phyloP scores from a whole-genome alignment of 192 early-diverging fungal genomes.

The Umbelopsis sp. region DNA sequence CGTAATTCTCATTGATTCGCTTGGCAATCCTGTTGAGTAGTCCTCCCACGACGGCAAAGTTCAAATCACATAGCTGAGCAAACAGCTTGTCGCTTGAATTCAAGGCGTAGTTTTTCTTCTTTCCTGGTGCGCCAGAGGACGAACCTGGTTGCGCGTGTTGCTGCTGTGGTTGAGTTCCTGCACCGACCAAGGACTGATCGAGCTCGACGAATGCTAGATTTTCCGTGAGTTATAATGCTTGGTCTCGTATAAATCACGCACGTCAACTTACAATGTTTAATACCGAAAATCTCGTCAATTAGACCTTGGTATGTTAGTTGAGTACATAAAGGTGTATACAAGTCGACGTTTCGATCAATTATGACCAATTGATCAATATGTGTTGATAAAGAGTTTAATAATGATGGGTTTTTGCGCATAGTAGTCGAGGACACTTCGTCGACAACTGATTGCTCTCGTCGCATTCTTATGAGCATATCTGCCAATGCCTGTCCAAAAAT shows the following conservation, averaged over 20 bases:
- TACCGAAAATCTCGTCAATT: constrained; percentile 92
- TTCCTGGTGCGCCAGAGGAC: constrained; percentile 41
- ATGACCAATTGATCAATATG: constrained; percentile 84
- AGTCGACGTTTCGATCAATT: constrained; percentile 88
- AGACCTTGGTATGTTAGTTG: constrained; percentile 97
- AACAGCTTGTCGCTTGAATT: constrained; percentile 84
- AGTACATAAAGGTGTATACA: constrained; percentile 91
- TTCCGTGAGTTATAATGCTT: neutral
- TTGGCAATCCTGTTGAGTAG: constrained; percentile 82
- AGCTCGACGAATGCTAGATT: constrained; percentile 72
- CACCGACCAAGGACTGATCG: constrained; percentile 63
- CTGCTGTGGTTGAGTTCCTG: constrained; percentile 32
- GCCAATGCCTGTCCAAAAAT: constrained; percentile 42
- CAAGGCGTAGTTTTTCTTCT: constrained; percentile 77
- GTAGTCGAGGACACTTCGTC: constrained; percentile 51
- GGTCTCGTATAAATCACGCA: constrained; percentile 4
- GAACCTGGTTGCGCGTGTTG: constrained; percentile 22
- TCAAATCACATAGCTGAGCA: constrained; percentile 80
- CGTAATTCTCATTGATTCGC: constrained; percentile 86
- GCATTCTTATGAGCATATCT: constrained; percentile 83
- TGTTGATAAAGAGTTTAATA: constrained; percentile 57
- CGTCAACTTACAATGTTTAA: constrained; percentile 62
- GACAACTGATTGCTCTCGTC: constrained; percentile 70
- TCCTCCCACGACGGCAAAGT: constrained; percentile 89
- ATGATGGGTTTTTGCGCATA: constrained; percentile 28